Base-by-base conservation (phyloP, 768 basidiomycete species). In the Tricholoma sp. region DNA sequence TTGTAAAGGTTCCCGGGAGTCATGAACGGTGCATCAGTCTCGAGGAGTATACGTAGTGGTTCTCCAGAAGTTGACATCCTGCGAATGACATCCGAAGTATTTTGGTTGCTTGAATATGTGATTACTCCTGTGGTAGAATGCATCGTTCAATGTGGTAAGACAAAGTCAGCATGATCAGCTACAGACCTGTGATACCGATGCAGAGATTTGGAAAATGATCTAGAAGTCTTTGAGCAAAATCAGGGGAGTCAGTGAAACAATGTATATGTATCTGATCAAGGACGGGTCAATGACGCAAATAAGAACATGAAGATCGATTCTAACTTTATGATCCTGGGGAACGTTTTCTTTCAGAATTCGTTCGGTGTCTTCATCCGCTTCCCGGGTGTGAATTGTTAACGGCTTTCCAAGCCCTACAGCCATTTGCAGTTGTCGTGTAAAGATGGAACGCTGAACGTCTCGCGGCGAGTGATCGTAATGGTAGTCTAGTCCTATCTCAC, bases 21-120 rank as follows among this genome's bases (percentile, higher is more conserved):
- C 92, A 94, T 94, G 72, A 80, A 94, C 0, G 92, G 92, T 3
- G 90, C 91, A 60, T 94, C 92, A 0, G 92, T 92, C 69, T 94
- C 92, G 2, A 94, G 76, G 0, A 93, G 68, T 48, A 86, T 81
- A 39, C 81, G 76, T 2, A 78, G 67, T 3, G 69, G 67, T 10
- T 62, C 58, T 3, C 59, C 57, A 24, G 61, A 61, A 59, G 61
- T 54, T 20, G 67, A 41, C 75, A 89, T 77, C 37, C 80, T 74
- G 2, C 78, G 80, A n/a, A 94, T 74, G 51, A 90, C 80, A 1
- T 74, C 70, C 10, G 87, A 72, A 0, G 91, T 94, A 63, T 92
- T 83, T 42, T 74, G 60, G 65, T 94, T 94, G 0, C 84, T 82
- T 0, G 88, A 64, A 65, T 89, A 94, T 1, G 92, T 87, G 56